Base-by-base conservation (phyloP, 1,284 basidiomycete genomes). In the Melampsora americana region DNA sequence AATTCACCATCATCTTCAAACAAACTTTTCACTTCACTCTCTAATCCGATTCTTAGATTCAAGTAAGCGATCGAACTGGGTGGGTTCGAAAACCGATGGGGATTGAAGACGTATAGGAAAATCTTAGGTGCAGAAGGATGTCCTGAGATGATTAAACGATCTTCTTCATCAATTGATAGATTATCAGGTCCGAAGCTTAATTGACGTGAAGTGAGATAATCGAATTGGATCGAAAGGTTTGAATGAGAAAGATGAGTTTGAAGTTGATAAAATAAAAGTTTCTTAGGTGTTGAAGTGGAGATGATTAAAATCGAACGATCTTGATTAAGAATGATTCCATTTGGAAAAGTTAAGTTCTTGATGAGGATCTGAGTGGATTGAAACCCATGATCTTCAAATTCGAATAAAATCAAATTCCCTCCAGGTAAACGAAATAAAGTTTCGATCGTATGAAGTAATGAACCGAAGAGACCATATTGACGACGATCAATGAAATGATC, bases 401-500 rank as follows among this genome's bases (percentile, higher is more conserved):
- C 44, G 16, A 74, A 50, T 42, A 46, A 35, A 23, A 66, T 44
- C 48, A 74, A 53, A 48, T 53, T 66, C 7, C 65, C 72, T 23
- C 64, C 65, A 14, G 32, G 32, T 26, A 74, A 20, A 61, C 28
- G 18, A 18, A 67, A 30, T 12, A 26, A 46, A 11, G 72, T 66
- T 30, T 74, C 72, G 39, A 67, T 48, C 32, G 39, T 44, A 56
- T 74, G 72, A 12, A 74, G 39, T 4, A 42, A 23, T 28, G 72
- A 35, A 48, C 35, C 46, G 2, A 62, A 28, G 7, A 18, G 2
- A n/a, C 53, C 20, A 35, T 35, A 20, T 1, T 20, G 18, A 23
- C 72, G 65, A 61, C 65, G 72, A 67, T 74, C 61, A 39, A 67
- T 53, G n/a, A 28, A 60, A 50, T 74, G 65, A 42, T 74, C 65